Percentiles rank a stretch among this genome's conserved stretches.
Evolutionary conservation across 805 yeast species (phyloP).

Genomic region (Kazachstania psychrophila): DNA sequence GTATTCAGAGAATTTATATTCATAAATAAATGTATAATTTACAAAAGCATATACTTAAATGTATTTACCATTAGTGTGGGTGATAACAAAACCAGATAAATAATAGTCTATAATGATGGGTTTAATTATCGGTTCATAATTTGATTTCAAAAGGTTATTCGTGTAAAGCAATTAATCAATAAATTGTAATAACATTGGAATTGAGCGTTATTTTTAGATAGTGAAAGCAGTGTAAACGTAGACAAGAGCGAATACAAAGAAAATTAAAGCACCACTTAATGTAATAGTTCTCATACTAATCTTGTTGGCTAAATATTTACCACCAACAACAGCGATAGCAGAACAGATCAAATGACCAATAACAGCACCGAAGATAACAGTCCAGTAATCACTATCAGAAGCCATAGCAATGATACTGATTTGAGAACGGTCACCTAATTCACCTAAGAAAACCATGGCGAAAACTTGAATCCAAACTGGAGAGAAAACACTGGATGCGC

Average conservation of each 20-base stretch:
- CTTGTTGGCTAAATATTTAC: slow-evolving; percentile 78
- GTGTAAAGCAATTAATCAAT: too few species aligned
- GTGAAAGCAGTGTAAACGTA: slow-evolving; percentile 62
- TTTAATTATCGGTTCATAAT: too few species aligned
- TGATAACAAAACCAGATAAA: too few species aligned
- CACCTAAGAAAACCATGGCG: slow-evolving; percentile 92
- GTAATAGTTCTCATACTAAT: slow-evolving; percentile 90
- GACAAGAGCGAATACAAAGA: slow-evolving; percentile 69
- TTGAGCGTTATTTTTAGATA: not conserved
- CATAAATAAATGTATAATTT: too few species aligned
- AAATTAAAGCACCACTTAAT: slow-evolving; percentile 81
- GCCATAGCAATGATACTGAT: slow-evolving; percentile 98
- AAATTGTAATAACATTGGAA: not conserved
- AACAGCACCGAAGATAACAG: slow-evolving; percentile 79
- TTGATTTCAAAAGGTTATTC: too few species aligned
- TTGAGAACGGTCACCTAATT: slow-evolving; percentile 98
- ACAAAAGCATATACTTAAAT: too few species aligned
- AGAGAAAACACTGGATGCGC: slow-evolving; percentile 58
- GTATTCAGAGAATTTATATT: too few species aligned
- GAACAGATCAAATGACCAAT: slow-evolving; percentile 87
- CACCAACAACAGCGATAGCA: slow-evolving; percentile 85
- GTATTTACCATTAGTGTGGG: too few species aligned
- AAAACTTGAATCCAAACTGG: slow-evolving; percentile 93
- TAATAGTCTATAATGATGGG: too few species aligned
- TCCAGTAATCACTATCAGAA: slow-evolving; percentile 88